Base-by-base conservation (phyloP, 208 protist species). In the Blechomonas ayalai region DNA sequence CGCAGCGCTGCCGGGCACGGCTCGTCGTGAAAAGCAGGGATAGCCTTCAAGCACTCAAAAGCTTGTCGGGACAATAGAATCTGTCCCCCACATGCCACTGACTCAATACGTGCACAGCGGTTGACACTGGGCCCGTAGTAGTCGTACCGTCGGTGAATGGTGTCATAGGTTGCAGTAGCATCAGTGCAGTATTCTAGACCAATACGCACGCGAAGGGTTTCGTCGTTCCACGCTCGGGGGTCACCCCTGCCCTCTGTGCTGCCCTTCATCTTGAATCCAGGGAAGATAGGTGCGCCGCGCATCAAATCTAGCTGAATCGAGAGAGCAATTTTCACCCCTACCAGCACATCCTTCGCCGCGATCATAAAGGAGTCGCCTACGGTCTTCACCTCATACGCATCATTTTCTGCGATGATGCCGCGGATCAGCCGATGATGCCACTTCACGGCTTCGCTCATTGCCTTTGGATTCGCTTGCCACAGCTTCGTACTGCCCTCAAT, bases 71-170 rank as follows among this genome's bases (percentile, higher is more conserved):
- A 91, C 52, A 90, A 60, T 16, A 84, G 44, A 36, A 92, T 91
- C 45, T 95, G 82, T 2, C 86, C 91, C 15, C 86, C 89, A 26
- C 81, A 76, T 4, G 74, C 76, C 0, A 54, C 58, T 2, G 63
- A 39, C 52, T 78, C 61, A 25, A 97, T 84, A 19, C 86, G 73
- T 2, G 86, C 74, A 35, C 80, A 76, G 15, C 76, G 75, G 53
- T 93, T 94, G 1, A 97, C 88, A 28, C 82, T 84, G 0, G 69
- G 72, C 15, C 88, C 86, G 52, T 90, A 92, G 70, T 95, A 97
- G 59, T 95, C 86, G 52, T 86, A 86, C 15, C 77, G 59, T 6
- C 72, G 52, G 31, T 79, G 62, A 16, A 84, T 67, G 24, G 45
- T 47, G 44, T 91, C 78, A 49, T 85, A 91, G 3, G 57, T 70